phyloP scores from a whole-genome alignment of 1,284 basidiomycete species.

The Cystobasidium slooffiae region DNA sequence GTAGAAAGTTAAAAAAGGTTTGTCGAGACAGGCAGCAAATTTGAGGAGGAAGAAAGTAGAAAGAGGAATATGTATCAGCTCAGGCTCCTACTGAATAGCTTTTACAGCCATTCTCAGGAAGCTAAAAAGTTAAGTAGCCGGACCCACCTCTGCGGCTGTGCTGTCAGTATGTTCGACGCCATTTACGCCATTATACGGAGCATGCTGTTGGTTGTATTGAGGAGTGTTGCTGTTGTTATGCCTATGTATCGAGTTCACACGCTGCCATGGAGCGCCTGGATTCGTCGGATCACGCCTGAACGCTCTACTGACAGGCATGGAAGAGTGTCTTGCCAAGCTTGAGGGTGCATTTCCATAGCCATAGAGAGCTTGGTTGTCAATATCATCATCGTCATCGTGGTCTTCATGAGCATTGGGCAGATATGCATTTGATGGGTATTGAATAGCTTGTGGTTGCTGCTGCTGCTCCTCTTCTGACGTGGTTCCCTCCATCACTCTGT shows the following conservation, averaged over 20 bases:
- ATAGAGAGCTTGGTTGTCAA: conserved; percentile 17
- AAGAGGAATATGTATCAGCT: no score
- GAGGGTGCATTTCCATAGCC: conserved; percentile 6
- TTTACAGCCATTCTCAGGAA: no score
- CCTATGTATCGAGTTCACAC: not conserved
- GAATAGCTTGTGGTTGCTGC: not conserved
- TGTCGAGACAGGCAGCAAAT: no score
- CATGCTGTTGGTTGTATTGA: not conserved
- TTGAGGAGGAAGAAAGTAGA: no score
- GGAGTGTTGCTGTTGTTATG: conserved; percentile 4
- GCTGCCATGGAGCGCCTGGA: conserved; percentile 29
- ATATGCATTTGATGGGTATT: conserved; percentile 10
- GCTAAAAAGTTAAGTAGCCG: no score
- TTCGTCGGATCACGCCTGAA: conserved; percentile 22
- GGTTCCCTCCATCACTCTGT: conserved; percentile 14
- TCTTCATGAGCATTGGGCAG: conserved; percentile 8
- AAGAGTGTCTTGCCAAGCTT: conserved; percentile 34
- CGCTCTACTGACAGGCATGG: conserved; percentile 39
- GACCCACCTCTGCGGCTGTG: no score
- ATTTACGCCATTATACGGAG: not conserved
- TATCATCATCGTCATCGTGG: conserved; percentile 4
- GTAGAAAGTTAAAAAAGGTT: no score
- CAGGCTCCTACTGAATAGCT: no score
- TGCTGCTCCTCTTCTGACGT: conserved; percentile 4
- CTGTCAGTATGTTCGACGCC: no score